Evolutionary conservation across 2,329 filamentous ascomycete genomes (phyloP).

Genomic region (Diplodia mutila): DNA sequence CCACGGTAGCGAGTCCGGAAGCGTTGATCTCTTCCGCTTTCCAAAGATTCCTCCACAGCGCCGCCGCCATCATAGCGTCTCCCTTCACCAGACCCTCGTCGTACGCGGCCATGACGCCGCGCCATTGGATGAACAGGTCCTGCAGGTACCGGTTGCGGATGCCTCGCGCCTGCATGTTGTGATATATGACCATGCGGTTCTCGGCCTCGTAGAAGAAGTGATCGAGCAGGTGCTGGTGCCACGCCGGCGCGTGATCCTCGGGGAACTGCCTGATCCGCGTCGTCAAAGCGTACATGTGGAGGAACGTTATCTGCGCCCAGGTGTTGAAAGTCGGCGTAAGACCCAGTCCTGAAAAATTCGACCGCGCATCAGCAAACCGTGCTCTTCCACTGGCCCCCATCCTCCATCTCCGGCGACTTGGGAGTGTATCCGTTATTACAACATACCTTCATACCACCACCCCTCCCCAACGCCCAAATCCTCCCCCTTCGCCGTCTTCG

Average conservation of each 20-base stretch:
- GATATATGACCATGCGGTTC: conserved; percentile 78
- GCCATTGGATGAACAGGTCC: conserved; percentile 92
- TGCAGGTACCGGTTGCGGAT: conserved; percentile 70
- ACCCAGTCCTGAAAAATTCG: conserved; percentile 64
- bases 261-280: conserved; percentile 81
- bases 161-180: conserved; percentile 63
- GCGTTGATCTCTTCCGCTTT: conserved; percentile 71
- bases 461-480: conserved; percentile 76
- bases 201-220: conserved; percentile 94
- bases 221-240: conserved; percentile 89
- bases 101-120: conserved; percentile 80
- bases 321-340: conserved; percentile 88
- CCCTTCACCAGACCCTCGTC: conserved; percentile 79
- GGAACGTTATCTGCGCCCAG: conserved; percentile 94
- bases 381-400: background rate
- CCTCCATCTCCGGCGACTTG: background rate
- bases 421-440: too few species aligned
- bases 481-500: conserved; percentile 75
- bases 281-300: conserved; percentile 92
- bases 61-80: conserved; percentile 76
- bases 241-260: conserved; percentile 68
- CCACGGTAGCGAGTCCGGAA: conserved; percentile 62
- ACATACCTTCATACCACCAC: conserved; percentile 80
- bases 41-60: conserved; percentile 93
- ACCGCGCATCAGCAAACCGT: background rate